Conservation (phyloP, 225 moss, liverwort and hornwort species). For the Bryum argenteum region DNA sequence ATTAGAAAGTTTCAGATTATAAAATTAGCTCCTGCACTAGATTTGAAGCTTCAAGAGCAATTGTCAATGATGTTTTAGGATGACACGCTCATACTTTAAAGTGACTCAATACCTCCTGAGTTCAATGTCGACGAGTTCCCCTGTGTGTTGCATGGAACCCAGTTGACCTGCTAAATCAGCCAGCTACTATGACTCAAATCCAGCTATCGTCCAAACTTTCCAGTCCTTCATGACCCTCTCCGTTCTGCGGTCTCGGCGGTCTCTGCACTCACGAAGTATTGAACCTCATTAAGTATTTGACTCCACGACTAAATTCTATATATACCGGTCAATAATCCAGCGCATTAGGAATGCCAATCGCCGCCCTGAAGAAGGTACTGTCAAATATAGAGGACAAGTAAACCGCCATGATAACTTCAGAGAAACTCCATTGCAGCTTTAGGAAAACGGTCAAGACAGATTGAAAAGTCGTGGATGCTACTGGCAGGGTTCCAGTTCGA, state of each 20-base stretch:
- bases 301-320: neutral
- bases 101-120: neutral
- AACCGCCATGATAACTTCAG: neutral
- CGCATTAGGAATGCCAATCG: neutral
- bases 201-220: neutral
- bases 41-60: neutral
- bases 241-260: neutral
- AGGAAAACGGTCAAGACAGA: neutral
- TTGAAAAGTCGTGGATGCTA: neutral
- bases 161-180: neutral
- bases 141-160: neutral
- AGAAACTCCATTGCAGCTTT: neutral
- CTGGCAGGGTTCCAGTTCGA: neutral
- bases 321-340: neutral
- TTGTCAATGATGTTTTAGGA: neutral
- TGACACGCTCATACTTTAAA: neutral
- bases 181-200: neutral
- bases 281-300: neutral
- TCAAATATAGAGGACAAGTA: neutral
- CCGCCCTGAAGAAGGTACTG: neutral
- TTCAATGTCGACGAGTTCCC: neutral
- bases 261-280: neutral
- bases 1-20: neutral
- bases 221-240: neutral
- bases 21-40: neutral